A percentile compares a stretch with the other conserved stretches of the same genome.
Evolutionary conservation across 257 asterid species (phyloP).

Genomic region (Rehmannia glutinosa): DNA sequence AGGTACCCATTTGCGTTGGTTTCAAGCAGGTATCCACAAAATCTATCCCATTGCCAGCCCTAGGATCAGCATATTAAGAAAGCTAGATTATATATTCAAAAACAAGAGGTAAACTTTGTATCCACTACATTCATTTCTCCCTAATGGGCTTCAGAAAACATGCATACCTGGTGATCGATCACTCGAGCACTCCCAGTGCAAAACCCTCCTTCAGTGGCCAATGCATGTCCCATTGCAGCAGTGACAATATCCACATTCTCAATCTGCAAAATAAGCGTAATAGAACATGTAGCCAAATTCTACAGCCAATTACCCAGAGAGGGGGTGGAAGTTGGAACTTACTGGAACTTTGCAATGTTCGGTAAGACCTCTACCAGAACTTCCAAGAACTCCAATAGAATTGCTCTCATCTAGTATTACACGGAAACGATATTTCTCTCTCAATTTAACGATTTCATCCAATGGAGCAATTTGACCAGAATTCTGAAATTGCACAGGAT

Average conservation of each 20-base stretch:
- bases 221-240: constrained; percentile 93
- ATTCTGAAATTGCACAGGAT: constrained; percentile 44
- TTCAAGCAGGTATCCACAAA: not conserved
- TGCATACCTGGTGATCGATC: constrained; percentile 78
- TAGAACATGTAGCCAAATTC: not conserved
- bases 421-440: constrained; percentile 80
- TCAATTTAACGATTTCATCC: constrained; percentile 71
- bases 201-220: constrained; percentile 97
- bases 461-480: constrained; percentile 89
- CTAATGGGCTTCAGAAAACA: not conserved
- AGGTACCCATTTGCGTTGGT: too few species aligned
- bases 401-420: constrained; percentile 87
- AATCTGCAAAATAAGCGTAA: constrained; percentile 54
- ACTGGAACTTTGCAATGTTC: constrained; percentile 73
- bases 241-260: constrained; percentile 84
- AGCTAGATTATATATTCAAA: not conserved
- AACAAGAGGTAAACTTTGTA: not conserved
- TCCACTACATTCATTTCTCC: constrained; percentile 12
- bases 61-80: not conserved
- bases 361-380: too few species aligned
- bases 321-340: constrained; percentile 29
- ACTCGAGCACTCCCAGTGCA: constrained; percentile 92
- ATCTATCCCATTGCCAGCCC: not conserved
- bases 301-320: constrained; percentile 16
- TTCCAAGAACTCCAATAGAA: constrained; percentile 86